These are phyloP conservation scores for Penicillium lagena DNA, from an alignment of 495 filamentous ascomycete species.

Conservation along the genomic window DNA sequence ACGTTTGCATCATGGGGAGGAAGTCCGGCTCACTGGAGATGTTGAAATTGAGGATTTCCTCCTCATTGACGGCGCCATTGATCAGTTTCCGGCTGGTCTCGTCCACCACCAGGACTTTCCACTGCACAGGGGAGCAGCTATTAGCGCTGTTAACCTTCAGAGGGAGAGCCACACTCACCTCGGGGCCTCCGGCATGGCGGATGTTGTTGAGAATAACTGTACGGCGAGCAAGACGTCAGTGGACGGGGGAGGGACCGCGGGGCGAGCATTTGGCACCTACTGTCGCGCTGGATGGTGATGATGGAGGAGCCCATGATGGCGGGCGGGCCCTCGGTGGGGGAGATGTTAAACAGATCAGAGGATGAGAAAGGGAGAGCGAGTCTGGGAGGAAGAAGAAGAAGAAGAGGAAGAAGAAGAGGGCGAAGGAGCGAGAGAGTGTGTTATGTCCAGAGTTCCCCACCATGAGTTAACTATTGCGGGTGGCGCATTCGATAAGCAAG, in stretches of 20 bases:
- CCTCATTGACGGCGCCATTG: conserved; percentile 82
- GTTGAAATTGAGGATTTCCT: conserved; percentile 92
- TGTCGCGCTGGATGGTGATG: conserved; percentile 46
- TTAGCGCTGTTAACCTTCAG: not conserved
- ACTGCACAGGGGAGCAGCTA: conserved; percentile 43
- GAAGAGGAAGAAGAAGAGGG: no score
- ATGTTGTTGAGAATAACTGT: conserved; percentile 56
- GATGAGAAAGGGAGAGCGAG: not conserved
- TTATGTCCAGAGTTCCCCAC: conserved; percentile 30
- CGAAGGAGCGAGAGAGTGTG: conserved; percentile 5
- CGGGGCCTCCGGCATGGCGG: conserved; percentile 49
- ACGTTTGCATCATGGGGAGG: not conserved
- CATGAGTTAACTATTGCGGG: not conserved
- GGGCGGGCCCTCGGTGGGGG: conserved; percentile 27
- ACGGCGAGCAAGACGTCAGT: conserved; percentile 3
- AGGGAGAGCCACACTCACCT: conserved; percentile 37
- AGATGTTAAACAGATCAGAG: no score
- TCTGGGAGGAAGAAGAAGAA: not conserved
- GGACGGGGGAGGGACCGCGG: not conserved
- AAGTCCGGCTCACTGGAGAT: conserved; percentile 68
- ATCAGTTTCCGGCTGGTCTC: conserved; percentile 71
- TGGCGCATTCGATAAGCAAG: no score
- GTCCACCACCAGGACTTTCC: conserved; percentile 93
- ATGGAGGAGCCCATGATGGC: conserved; percentile 45
- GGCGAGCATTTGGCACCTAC: conserved; percentile 21